Conservation (phyloP, 768 basidiomycete genomes). For the Pisolithus sp. region DNA sequence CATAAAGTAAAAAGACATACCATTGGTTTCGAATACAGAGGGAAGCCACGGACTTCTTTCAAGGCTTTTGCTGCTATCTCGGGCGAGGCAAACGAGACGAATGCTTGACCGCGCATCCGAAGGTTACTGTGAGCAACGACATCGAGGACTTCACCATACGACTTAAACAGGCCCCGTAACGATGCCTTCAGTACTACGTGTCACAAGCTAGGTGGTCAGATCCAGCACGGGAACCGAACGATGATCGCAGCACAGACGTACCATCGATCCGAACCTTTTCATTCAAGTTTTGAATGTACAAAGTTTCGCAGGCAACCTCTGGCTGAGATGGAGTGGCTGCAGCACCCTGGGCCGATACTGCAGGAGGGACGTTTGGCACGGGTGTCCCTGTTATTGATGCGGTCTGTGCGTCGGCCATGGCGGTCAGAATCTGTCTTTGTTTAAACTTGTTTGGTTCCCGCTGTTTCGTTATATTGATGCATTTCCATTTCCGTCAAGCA, state of each 20-base stretch:
- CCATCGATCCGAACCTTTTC: slow-evolving; percentile 86
- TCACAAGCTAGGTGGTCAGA: slow-evolving; percentile 6
- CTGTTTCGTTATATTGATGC: slow-evolving; percentile 12
- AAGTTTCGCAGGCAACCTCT: slow-evolving; percentile 68
- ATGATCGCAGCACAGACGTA: slow-evolving; percentile 18
- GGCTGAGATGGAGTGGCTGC: slow-evolving; percentile 24
- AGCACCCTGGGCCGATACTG: slow-evolving; percentile 8
- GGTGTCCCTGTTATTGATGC: slow-evolving; percentile 24
- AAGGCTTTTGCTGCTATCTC: slow-evolving; percentile 83
- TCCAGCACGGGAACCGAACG: slow-evolving; percentile 3
- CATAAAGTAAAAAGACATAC: slow-evolving; percentile 36
- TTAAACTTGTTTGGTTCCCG: slow-evolving; percentile 12
- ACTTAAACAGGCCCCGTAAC: slow-evolving; percentile 82
- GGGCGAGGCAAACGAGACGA: slow-evolving; percentile 81
- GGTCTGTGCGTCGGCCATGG: slow-evolving; percentile 34
- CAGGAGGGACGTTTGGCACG: slow-evolving; percentile 18
- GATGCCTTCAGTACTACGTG: slow-evolving; percentile 78
- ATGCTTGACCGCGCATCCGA: slow-evolving; percentile 98
- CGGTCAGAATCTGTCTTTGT: slow-evolving; percentile 12
- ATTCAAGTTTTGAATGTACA: slow-evolving; percentile 95
- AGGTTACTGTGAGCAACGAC: slow-evolving; percentile 94
- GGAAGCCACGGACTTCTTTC: slow-evolving; percentile 91
- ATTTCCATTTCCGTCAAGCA: background rate
- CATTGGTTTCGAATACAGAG: slow-evolving; percentile 95
- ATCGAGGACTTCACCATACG: slow-evolving; percentile 88